A percentile compares a stretch with the other conserved stretches of the same genome.
phyloP scores from a whole-genome alignment of 768 basidiomycete species.

The Suillus tomentosus region DNA sequence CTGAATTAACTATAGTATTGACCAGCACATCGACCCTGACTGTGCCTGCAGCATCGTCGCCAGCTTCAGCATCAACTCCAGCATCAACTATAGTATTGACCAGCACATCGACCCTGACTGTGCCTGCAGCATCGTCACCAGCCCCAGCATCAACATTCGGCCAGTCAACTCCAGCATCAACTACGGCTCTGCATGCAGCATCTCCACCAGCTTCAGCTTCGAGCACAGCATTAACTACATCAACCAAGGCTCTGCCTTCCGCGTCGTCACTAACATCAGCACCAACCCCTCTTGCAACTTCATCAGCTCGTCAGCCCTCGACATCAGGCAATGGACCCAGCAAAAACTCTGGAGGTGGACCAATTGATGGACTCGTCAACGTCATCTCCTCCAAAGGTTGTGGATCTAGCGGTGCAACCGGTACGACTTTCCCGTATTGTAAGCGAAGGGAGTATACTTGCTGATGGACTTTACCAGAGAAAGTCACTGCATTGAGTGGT shows the following conservation, averaged over 20 bases:
- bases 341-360: slow-evolving; percentile 15
- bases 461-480: slow-evolving; percentile 35
- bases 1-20: not conserved
- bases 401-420: slow-evolving; percentile 51
- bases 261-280: not conserved
- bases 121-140: not conserved
- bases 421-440: slow-evolving; percentile 33
- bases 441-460: not conserved
- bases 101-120: not conserved
- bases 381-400: slow-evolving; percentile 39
- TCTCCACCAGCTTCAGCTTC: not conserved
- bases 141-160: not conserved
- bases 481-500: slow-evolving; percentile 52
- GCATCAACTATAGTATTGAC: not conserved
- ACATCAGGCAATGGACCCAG: not conserved
- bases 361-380: slow-evolving; percentile 30
- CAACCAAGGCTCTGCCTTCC: not conserved
- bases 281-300: not conserved
- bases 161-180: not conserved
- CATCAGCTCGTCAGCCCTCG: slow-evolving; percentile 7
- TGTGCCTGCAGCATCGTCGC: not conserved
- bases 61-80: not conserved
- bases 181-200: not conserved
- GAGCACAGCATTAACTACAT: not conserved
- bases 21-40: not conserved